These are phyloP conservation scores for Scedosporium dehoogii DNA, from an alignment of 2,329 filamentous ascomycete genomes.

Conservation along the genomic window DNA sequence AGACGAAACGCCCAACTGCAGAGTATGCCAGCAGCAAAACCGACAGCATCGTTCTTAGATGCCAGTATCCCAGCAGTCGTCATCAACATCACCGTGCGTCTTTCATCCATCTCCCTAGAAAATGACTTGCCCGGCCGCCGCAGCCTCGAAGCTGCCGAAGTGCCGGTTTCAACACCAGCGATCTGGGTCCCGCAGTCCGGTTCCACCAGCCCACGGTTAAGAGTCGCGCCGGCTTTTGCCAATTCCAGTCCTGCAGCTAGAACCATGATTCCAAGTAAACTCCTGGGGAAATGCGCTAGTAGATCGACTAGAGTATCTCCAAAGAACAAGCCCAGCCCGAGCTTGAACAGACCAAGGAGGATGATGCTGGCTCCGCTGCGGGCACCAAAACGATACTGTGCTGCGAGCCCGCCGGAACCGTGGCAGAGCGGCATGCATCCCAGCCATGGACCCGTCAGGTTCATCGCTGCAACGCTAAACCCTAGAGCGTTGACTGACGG, in stretches of 20 bases:
- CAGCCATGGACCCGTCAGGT: slow-evolving; percentile 79
- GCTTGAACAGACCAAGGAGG: slow-evolving; percentile 65
- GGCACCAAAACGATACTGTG: slow-evolving; percentile 84
- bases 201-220: slow-evolving; percentile 62
- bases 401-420: slow-evolving; percentile 81
- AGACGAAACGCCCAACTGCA: slow-evolving; percentile 62
- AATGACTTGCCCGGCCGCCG: slow-evolving; percentile 18
- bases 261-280: slow-evolving; percentile 78
- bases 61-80: slow-evolving; percentile 75
- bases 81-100: slow-evolving; percentile 85
- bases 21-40: slow-evolving; percentile 71
- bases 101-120: slow-evolving; percentile 59
- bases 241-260: slow-evolving; percentile 82
- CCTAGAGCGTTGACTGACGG: slow-evolving; percentile 71
- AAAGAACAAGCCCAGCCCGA: slow-evolving; percentile 65
- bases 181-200: slow-evolving; percentile 45
- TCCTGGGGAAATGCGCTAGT: slow-evolving; percentile 62
- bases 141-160: background rate
- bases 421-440: slow-evolving; percentile 95
- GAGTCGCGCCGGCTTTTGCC: slow-evolving; percentile 70
- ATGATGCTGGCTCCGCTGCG: slow-evolving; percentile 78
- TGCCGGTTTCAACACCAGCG: slow-evolving; percentile 23
- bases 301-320: slow-evolving; percentile 64
- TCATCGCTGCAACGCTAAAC: slow-evolving; percentile 73
- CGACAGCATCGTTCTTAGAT: slow-evolving; percentile 83